These are phyloP conservation scores for Acidiella bohemica DNA, from an alignment of 495 filamentous ascomycete species.

Conservation along the genomic window DNA sequence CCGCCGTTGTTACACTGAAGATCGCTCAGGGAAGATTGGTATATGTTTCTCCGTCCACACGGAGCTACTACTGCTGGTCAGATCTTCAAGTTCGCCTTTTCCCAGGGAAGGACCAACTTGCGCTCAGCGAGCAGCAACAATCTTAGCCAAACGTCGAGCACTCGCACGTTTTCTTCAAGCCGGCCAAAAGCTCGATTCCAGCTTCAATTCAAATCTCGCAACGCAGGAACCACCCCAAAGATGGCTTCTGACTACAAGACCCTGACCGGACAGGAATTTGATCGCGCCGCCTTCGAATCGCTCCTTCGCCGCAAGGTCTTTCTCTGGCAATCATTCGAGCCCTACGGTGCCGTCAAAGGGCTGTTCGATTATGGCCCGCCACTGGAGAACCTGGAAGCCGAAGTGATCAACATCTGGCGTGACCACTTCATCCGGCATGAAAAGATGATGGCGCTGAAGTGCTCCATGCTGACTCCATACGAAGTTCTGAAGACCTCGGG, in stretches of 20 bases:
- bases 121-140: neutral
- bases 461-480: slow-evolving; percentile 44
- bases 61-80: too few species aligned
- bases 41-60: too few species aligned
- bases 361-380: slow-evolving; percentile 34
- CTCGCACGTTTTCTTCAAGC: neutral
- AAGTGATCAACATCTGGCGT: slow-evolving; percentile 80
- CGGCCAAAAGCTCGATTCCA: slow-evolving; percentile 7
- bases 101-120: too few species aligned
- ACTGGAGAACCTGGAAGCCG: slow-evolving; percentile 38
- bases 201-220: slow-evolving; percentile 4
- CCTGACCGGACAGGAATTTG: slow-evolving; percentile 76
- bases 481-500: slow-evolving; percentile 91
- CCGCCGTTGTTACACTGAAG: too few species aligned
- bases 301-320: slow-evolving; percentile 80
- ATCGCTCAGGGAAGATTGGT: too few species aligned
- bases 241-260: slow-evolving; percentile 43
- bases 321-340: slow-evolving; percentile 90
- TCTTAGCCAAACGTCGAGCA: neutral
- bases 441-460: slow-evolving; percentile 36
- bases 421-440: slow-evolving; percentile 44
- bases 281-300: slow-evolving; percentile 64
- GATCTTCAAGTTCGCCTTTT: too few species aligned
- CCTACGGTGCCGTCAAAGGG: slow-evolving; percentile 50
- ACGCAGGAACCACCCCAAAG: slow-evolving; percentile 9